phyloP scores from a whole-genome alignment of 1,139 yeast species.

The Lodderomyces theae region DNA sequence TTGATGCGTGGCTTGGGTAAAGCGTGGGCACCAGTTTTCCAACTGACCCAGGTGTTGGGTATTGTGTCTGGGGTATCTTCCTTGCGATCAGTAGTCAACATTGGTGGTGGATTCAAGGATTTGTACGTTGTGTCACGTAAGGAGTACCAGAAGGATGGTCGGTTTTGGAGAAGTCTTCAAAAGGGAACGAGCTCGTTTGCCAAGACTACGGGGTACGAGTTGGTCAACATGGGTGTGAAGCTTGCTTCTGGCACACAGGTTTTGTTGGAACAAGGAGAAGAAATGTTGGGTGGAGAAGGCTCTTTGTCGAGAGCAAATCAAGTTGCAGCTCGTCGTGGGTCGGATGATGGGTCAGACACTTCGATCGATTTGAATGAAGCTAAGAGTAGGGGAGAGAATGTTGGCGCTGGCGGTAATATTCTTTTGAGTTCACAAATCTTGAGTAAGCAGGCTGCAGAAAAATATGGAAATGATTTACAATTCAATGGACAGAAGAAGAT shows the following conservation, averaged over 20 bases:
- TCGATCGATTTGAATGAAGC: conserved; percentile 3
- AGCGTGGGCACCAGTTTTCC: conserved; percentile 86
- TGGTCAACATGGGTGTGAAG: conserved; percentile 79
- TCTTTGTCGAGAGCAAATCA: conserved; percentile 35
- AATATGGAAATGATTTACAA: conserved; percentile 16
- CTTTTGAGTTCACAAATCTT: conserved; percentile 15
- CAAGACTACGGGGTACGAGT: conserved; percentile 75
- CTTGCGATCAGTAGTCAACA: conserved; percentile 68
- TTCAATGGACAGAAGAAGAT: conserved; percentile 20
- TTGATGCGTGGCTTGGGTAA: conserved; percentile 55
- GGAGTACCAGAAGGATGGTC: conserved; percentile 73
- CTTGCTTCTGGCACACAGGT: conserved; percentile 88
- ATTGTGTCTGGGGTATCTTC: conserved; percentile 84
- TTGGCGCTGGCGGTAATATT: conserved; percentile 4
- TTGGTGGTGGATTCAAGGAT: conserved; percentile 77
- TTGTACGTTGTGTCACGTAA: conserved; percentile 69
- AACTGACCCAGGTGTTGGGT: conserved; percentile 71
- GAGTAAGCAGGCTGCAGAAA: conserved; percentile 9
- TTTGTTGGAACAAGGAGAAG: conserved; percentile 76
- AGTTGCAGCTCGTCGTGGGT: background rate
- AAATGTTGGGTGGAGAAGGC: conserved; percentile 68
- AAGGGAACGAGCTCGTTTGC: conserved; percentile 79
- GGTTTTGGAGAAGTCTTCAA: conserved; percentile 66
- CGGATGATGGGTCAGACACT: conserved; percentile 9
- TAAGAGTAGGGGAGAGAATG: conserved; percentile 5